Evolutionary conservation across 1,284 basidiomycete genomes (phyloP).

Genomic region (Tausonia pullulans): DNA sequence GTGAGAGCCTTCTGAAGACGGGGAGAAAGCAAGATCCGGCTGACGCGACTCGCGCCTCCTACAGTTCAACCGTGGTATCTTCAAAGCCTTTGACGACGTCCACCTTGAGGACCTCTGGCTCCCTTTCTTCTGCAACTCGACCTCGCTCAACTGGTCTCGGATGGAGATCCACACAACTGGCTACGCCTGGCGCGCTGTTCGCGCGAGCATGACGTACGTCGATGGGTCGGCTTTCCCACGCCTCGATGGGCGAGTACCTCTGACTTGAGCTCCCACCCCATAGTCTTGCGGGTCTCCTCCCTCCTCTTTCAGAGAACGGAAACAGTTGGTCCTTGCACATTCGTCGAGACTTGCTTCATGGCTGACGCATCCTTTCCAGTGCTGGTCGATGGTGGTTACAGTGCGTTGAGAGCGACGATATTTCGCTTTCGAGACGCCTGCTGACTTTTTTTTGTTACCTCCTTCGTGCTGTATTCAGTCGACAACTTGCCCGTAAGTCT

Average conservation of each 20-base stretch:
- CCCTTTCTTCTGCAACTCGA: slow-evolving; percentile 96
- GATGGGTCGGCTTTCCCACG: not conserved
- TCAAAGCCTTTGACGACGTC: slow-evolving; percentile 75
- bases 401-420: slow-evolving; percentile 38
- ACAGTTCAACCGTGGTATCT: slow-evolving; percentile 55
- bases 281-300: slow-evolving; percentile 73
- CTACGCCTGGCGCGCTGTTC: slow-evolving; percentile 73
- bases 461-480: slow-evolving; percentile 41
- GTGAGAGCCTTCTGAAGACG: not conserved
- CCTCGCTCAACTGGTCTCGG: slow-evolving; percentile 91
- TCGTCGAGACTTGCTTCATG: slow-evolving; percentile 3
- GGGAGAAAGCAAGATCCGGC: too few relatives aligned
- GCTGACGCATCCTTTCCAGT: slow-evolving; percentile 30
- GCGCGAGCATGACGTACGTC: slow-evolving; percentile 78
- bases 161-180: slow-evolving; percentile 98
- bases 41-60: not conserved
- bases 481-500: slow-evolving; percentile 72
- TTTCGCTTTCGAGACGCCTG: not conserved
- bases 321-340: slow-evolving; percentile 40
- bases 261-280: too few relatives aligned
- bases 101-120: slow-evolving; percentile 99
- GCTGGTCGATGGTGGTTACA: slow-evolving; percentile 89
- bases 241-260: not conserved
- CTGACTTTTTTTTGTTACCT: slow-evolving; percentile 1
- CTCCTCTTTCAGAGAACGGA: slow-evolving; percentile 90